Evolutionary conservation across 306 rosid species (phyloP).

Genomic region (Echinosophora koreensis): DNA sequence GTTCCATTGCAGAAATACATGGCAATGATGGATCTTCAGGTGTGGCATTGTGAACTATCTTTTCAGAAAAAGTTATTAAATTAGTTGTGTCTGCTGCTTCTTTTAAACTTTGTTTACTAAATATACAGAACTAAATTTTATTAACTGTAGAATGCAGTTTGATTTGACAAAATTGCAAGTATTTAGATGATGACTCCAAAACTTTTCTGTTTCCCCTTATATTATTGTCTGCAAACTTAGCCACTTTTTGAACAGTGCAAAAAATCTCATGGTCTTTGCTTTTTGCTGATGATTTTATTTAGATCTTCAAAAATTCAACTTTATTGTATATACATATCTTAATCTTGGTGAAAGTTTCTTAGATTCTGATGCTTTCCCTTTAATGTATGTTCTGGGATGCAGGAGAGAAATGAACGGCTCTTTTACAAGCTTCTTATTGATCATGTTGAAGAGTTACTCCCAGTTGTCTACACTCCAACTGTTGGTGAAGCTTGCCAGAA

Average conservation of each 20-base stretch:
- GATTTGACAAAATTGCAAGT: background rate
- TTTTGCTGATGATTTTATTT: slow-evolving; percentile 8
- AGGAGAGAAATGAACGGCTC: slow-evolving; percentile 90
- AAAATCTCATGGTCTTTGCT: background rate
- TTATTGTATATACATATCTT: background rate
- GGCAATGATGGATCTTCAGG: slow-evolving; percentile 99
- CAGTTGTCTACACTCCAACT: slow-evolving; percentile 95
- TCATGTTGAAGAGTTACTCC: slow-evolving; percentile 96
- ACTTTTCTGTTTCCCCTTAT: background rate
- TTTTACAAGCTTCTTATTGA: slow-evolving; percentile 91
- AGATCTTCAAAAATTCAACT: background rate
- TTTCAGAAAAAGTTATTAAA: background rate
- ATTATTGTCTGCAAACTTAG: background rate
- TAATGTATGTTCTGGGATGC: slow-evolving; percentile 42
- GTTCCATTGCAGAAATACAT: slow-evolving; percentile 92
- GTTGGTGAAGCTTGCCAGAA: slow-evolving; percentile 99
- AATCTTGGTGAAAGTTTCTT: background rate
- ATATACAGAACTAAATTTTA: background rate
- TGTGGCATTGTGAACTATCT: slow-evolving; percentile 46
- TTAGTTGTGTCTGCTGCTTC: slow-evolving; percentile 13
- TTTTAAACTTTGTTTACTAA: slow-evolving; percentile 13
- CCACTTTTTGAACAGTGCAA: background rate
- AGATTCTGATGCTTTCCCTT: slow-evolving; percentile 33
- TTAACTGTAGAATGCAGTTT: background rate
- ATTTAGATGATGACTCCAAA: background rate